Conservation (phyloP, 2,329 filamentous ascomycete genomes). For the Aspergillus clavatus region DNA sequence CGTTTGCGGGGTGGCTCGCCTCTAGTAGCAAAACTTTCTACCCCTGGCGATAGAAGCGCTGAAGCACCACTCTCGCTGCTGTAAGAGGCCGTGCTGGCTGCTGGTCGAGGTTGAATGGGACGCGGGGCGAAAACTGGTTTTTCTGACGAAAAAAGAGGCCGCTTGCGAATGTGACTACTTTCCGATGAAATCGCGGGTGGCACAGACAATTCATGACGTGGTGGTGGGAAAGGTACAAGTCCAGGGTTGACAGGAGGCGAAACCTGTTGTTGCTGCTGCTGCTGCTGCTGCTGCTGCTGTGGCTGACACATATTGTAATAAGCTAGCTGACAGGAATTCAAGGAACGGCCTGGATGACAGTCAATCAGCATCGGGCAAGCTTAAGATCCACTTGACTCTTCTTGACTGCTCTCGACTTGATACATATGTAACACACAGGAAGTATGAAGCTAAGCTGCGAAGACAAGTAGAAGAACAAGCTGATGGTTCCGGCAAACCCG, state of each 20-base stretch:
- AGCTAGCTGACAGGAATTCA: conserved; percentile 35
- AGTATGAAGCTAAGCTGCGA: not conserved
- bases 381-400: not conserved
- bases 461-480: conserved; percentile 3
- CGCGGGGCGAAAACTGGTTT: conserved; percentile 29
- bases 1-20: conserved; percentile 38
- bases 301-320: conserved; percentile 33
- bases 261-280: not conserved
- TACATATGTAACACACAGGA: conserved; percentile 2
- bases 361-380: conserved; percentile 13
- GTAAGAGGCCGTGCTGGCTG: conserved; percentile 29
- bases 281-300: conserved; percentile 7
- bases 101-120: conserved; percentile 39
- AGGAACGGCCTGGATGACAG: conserved; percentile 31
- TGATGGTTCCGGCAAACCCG: conserved; percentile 12
- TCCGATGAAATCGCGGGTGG: conserved; percentile 22
- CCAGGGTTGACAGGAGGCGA: conserved; percentile 12
- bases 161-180: conserved; percentile 26
- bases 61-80: conserved; percentile 32
- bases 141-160: conserved; percentile 28
- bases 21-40: conserved; percentile 21
- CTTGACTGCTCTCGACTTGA: not conserved
- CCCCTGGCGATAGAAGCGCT: conserved; percentile 31
- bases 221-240: conserved; percentile 13
- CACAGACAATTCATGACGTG: conserved; percentile 20